Base-by-base conservation (phyloP, 352 stramenopile species). In the Achlya hypogyna region DNA sequence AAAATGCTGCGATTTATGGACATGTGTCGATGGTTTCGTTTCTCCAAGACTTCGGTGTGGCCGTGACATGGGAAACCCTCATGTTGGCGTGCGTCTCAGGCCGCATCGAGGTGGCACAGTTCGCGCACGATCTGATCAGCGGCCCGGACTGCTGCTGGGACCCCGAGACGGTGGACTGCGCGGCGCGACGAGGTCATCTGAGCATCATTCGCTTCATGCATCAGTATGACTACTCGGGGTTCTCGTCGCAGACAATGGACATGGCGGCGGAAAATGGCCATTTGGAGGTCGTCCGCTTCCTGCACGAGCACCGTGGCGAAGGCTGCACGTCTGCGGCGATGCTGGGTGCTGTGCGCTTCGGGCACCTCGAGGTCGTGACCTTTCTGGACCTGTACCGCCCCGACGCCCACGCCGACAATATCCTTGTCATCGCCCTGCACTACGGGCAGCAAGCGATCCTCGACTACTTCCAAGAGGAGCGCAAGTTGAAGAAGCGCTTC, bases 331-430 rank as follows among this genome's bases (percentile, higher is more conserved):
- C 49, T 1, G 49, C 49, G 2, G 82, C 84, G 5, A 91, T 93
- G 81, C 80, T 90, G 67, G 84, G 82, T 34, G 82, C 84, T 3
- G 82, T 82, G 2, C 77, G 78, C 23, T 86, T 79, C 34, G 84
- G 84, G 0, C 78, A 84, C 29, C 65, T 89, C 28, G 73, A 85
- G 27, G 78, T 90, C 14, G 79, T 93, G 28, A 53, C 78, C 49
- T 93, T 81, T 78, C 73, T 93, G 38, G 78, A 93, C 27, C 62
- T 69, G 54, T 74, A 91, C 53, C 76, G 82, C 5, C 42, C 45
- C 0, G 84, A 90, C 68, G 82, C 49, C 10, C 12, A 12, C 12
- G 20, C 49, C 12, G 49, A 56, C 49, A 56, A 56, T 9, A n/a
- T 20, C 2, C 12, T 56, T n/a, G 49, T 56, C 31, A n/a, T 56